Conservation (phyloP, 2,329 filamentous ascomycete genomes). For the Periconia macrospinosa region DNA sequence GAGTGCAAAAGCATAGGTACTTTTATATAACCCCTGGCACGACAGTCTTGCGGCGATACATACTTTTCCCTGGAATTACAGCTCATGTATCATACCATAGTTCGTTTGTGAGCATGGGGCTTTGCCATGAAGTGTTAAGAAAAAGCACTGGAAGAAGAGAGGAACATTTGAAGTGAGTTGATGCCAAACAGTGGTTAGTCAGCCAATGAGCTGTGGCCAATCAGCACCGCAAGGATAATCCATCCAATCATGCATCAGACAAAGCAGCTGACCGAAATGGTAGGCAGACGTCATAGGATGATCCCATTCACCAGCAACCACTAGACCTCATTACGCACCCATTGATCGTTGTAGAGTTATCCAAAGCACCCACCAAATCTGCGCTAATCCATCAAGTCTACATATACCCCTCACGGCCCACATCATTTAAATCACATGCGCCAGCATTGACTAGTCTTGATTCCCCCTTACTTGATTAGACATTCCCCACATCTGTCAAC, state of each 20-base stretch:
- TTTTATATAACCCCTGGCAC: no score
- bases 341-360: not conserved
- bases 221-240: not conserved
- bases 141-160: no score
- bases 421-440: not conserved
- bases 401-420: constrained; percentile 1
- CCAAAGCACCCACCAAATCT: not conserved
- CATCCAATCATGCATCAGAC: not conserved
- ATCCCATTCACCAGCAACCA: not conserved
- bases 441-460: not conserved
- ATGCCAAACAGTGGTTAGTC: no score
- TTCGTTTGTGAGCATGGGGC: no score
- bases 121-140: no score
- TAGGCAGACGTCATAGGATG: constrained; percentile 3
- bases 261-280: not conserved
- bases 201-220: no score
- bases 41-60: no score
- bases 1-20: no score
- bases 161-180: no score
- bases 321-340: not conserved
- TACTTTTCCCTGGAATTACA: no score
- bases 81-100: no score
- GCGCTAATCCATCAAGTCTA: not conserved
- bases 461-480: not conserved
- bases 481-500: not conserved